Base-by-base conservation (phyloP, 1,139 yeast genomes). In the Geotrichum reessii region DNA sequence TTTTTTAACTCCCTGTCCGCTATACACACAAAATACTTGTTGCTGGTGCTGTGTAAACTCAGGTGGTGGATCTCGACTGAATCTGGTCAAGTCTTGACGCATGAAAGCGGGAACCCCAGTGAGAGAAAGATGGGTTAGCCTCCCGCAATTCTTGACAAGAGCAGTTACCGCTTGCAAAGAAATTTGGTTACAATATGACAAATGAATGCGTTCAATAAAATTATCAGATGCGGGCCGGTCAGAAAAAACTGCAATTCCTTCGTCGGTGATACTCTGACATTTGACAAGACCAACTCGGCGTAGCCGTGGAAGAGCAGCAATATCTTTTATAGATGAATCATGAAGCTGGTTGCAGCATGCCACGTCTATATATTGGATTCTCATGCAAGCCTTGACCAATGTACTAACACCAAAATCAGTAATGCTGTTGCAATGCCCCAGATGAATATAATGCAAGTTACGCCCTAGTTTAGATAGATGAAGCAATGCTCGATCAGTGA, bases 331-430 rank as follows among this genome's bases (percentile, higher is more conserved):
- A 0, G 97, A 86, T 70, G 84, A 81, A 73, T 93, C 92, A 1
- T 98, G 92, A 59, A 93, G 78, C 71, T 90, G 96, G 1, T 87
- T 80, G 71, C 99, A 93, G 71, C 97, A 91, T 22, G 98, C 98
- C 64, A 93, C 82, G 74, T 93, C 99, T 64, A 93, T 90, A 71
- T 92, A 93, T 67, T 91, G 96, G 59, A 93, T 83, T 62, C 97
- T 78, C 61, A 86, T 89, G 69, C 99, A 93, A 58, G 82, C 80
- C 66, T 87, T 80, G 21, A 90, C 90, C 63, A 93, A 77, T 12
- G 82, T 79, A 22, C 83, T 81, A 25, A 93, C 95, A 19, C 97
- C 97, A 62, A 81, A 82, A 73, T 93, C 98, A 0, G 98, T 93
- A 59, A 93, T 87, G 67, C 86, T 83, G 56, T 85, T 83, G 75